phyloP scores from a whole-genome alignment of 176 grass and related monocot genomes.

The Rhipidocladum racemiflorum region DNA sequence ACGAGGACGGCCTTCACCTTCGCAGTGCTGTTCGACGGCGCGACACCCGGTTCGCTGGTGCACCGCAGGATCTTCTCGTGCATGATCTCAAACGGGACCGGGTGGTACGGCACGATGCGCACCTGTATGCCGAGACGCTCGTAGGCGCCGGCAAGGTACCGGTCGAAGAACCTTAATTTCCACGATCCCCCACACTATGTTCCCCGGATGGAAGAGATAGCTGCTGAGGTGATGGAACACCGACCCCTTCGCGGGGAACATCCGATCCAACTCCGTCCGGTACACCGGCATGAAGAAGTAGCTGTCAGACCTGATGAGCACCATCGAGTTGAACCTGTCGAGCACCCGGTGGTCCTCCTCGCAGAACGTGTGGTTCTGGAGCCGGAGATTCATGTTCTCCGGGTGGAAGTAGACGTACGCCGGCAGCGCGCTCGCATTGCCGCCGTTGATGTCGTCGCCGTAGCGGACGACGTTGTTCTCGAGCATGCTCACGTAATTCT shows the following conservation, averaged over 20 bases:
- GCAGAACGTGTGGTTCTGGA: slow-evolving; percentile 56
- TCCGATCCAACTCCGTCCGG: slow-evolving; percentile 42
- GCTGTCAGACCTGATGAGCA: slow-evolving; percentile 66
- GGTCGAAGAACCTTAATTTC: slow-evolving; percentile 59
- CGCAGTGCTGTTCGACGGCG: not conserved
- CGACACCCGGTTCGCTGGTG: not conserved
- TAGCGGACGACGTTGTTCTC: slow-evolving; percentile 32
- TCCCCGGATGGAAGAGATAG: slow-evolving; percentile 71
- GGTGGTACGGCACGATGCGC: slow-evolving; percentile 1
- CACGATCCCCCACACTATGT: slow-evolving; percentile 57
- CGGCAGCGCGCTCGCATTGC: slow-evolving; percentile 16
- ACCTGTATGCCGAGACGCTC: slow-evolving; percentile 65
- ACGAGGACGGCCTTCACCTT: slow-evolving; percentile 53
- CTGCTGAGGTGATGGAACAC: slow-evolving; percentile 81
- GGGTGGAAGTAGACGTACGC: slow-evolving; percentile 63
- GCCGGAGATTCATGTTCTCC: slow-evolving; percentile 27
- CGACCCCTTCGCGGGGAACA: slow-evolving; percentile 65
- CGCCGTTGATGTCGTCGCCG: not conserved
- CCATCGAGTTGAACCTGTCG: slow-evolving; percentile 56
- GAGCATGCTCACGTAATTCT: slow-evolving; percentile 54
- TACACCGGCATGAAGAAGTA: slow-evolving; percentile 67
- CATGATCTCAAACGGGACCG: slow-evolving; percentile 38
- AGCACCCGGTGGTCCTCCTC: slow-evolving; percentile 60
- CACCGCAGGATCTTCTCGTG: slow-evolving; percentile 50
- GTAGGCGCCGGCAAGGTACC: slow-evolving; percentile 64